Conservation (phyloP, 129 eudicot species). For the Centella asiatica region DNA sequence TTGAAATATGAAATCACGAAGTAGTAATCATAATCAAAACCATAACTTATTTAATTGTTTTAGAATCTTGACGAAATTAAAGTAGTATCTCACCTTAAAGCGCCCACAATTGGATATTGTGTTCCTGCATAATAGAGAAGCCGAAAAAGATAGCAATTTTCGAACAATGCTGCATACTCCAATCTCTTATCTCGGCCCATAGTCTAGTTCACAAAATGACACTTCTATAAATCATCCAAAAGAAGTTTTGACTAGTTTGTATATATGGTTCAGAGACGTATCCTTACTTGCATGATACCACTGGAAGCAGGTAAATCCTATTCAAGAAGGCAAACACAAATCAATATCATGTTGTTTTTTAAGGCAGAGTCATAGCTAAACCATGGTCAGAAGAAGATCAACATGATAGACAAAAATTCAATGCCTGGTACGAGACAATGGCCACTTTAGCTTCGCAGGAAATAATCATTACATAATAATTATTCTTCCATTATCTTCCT, state of each 20-base stretch:
- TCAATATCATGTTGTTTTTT: slow-evolving; percentile 11
- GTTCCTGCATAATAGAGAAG: slow-evolving; percentile 91
- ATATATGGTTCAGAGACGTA: slow-evolving; percentile 4
- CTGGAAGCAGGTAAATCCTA: slow-evolving; percentile 97
- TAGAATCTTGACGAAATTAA: too few relatives aligned
- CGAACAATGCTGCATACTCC: slow-evolving; percentile 94
- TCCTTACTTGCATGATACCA: slow-evolving; percentile 96
- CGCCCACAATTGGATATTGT: slow-evolving; percentile 92
- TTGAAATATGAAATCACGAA: background rate
- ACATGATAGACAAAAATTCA: background rate
- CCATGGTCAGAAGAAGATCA: background rate
- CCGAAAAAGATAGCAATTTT: slow-evolving; percentile 80
- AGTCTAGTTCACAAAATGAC: slow-evolving; percentile 44
- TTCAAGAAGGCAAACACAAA: slow-evolving; percentile 16
- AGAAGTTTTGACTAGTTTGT: slow-evolving; percentile 1
- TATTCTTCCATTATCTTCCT: too few relatives aligned
- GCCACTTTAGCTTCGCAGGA: background rate
- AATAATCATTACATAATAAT: too few relatives aligned
- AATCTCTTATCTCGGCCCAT: slow-evolving; percentile 96
- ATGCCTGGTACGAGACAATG: background rate
- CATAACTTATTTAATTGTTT: too few relatives aligned
- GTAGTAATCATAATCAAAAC: background rate
- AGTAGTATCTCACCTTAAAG: slow-evolving; percentile 77
- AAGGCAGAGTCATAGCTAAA: background rate
- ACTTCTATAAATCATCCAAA: slow-evolving; percentile 14